Base-by-base conservation (phyloP, 352 stramenopile genomes). In the Pythium coloratum region DNA sequence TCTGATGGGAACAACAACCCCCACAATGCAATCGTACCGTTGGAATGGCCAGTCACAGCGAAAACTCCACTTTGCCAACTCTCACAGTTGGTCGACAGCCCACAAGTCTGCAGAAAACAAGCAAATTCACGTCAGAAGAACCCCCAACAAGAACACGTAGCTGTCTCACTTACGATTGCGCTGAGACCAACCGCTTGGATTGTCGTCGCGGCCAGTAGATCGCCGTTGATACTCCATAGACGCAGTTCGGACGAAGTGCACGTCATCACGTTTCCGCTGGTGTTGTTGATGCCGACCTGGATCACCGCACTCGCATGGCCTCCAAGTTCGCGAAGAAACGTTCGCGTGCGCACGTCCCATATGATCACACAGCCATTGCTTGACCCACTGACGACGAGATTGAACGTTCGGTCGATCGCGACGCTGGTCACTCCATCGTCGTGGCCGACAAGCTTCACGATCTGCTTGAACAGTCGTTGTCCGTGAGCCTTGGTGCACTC, bases 141-240 rank as follows among this genome's bases (percentile, higher is more conserved):
- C 3, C 30, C 8, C 0, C 0, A 32, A 16, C n/a, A 65, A 59
- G 9, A 2, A 8, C 40, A 16, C 7, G 3, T 3, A 0, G 28
- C 16, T 40, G 0, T 13, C 30, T 18, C 0, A 70, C 67, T 18
- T 86, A 94, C 85, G 49, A 92, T 85, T 14, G 66, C 44, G 49
- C 71, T 70, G 16, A 94, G 73, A 5, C 83, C 82, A 30, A 87
- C 77, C 1, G 63, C 18, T 55, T 72, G 38, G 10, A 80, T 59
- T 10, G 59, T 79, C 1, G 78, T 83, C n/a, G 73, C 75, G 6
- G 83, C 84, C 6, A 94, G 67, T 7, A 94, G 67, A 55, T 94
- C 86, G 0, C 86, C 86, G 30, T 94, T 94, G 53, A 94, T 84
- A 64, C 83, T 91, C 86, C 86, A 94, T 2, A 92, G 46, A 3